Evolutionary conservation across 2,329 filamentous ascomycete genomes (phyloP).

Genomic region (Xylariales sp.): DNA sequence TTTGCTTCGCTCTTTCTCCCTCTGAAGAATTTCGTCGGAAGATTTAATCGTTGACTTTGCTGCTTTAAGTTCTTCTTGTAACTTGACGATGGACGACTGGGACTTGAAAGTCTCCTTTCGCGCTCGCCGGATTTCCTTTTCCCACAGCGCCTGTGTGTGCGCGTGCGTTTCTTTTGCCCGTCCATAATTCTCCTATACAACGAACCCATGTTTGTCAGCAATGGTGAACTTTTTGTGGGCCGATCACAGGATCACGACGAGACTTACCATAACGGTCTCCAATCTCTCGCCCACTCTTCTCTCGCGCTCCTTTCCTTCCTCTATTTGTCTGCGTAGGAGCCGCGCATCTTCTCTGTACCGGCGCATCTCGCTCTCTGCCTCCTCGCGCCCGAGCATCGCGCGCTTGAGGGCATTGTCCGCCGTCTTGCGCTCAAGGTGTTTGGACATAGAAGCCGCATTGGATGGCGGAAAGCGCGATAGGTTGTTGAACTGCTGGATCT

Average conservation of each 20-base stretch:
- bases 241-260: not conserved
- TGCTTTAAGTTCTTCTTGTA: constrained; percentile 70
- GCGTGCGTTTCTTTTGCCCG: constrained; percentile 66
- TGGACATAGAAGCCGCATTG: constrained; percentile 32
- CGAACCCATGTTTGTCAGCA: not conserved
- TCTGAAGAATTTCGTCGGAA: constrained; percentile 54
- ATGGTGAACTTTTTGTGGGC: no score
- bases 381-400: constrained; percentile 64
- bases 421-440: constrained; percentile 59
- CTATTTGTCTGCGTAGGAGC: constrained; percentile 51
- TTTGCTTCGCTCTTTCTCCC: constrained; percentile 58
- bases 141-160: constrained; percentile 64
- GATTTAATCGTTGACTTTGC: constrained; percentile 50
- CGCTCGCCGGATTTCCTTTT: constrained; percentile 67
- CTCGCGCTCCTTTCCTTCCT: constrained; percentile 64
- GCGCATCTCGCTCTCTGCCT: constrained; percentile 65
- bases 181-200: constrained; percentile 63
- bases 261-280: constrained; percentile 64
- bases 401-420: constrained; percentile 63
- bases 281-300: constrained; percentile 61
- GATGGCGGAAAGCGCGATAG: constrained; percentile 14
- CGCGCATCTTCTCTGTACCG: constrained; percentile 58
- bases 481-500: constrained; percentile 29
- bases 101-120: constrained; percentile 72
- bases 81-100: constrained; percentile 64